A percentile compares a stretch with the other conserved stretches of the same genome.
Conservation (phyloP, 2,329 filamentous ascomycete species). For the Ceratocystis diversiconidia region DNA sequence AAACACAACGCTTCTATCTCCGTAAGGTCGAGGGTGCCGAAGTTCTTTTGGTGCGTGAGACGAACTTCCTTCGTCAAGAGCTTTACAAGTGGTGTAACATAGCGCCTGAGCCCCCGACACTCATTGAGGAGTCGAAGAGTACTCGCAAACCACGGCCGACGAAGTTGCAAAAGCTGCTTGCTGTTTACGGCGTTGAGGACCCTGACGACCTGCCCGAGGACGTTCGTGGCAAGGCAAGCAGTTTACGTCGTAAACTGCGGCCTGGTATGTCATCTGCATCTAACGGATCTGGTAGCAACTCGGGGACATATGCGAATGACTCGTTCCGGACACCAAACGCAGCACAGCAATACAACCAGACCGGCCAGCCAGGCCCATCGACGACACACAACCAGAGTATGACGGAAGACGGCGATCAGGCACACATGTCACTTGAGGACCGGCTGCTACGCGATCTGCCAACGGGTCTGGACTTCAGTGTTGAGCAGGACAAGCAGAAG, state of each 20-base stretch:
- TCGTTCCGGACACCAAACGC: slow-evolving; percentile 21
- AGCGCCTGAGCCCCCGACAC: slow-evolving; percentile 69
- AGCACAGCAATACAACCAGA: slow-evolving; percentile 19
- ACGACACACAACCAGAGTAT: slow-evolving; percentile 21
- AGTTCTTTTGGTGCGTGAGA: slow-evolving; percentile 78
- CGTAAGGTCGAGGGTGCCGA: slow-evolving; percentile 96
- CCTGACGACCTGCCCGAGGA: slow-evolving; percentile 80
- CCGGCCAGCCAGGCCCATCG: slow-evolving; percentile 21
- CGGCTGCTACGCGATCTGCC: slow-evolving; percentile 35
- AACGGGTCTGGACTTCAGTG: slow-evolving; percentile 32
- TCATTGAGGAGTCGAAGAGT: slow-evolving; percentile 74
- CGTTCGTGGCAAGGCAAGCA: slow-evolving; percentile 63
- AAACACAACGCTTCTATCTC: slow-evolving; percentile 70
- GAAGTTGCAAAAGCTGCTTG: slow-evolving; percentile 90
- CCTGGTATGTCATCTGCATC: slow-evolving; percentile 31
- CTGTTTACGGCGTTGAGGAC: slow-evolving; percentile 74
- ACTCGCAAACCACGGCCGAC: slow-evolving; percentile 92
- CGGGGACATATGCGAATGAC: slow-evolving; percentile 20
- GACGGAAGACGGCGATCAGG: slow-evolving; percentile 8
- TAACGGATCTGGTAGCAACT: slow-evolving; percentile 13
- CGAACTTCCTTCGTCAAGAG: slow-evolving; percentile 95
- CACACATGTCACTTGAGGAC: slow-evolving; percentile 33
- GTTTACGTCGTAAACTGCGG: slow-evolving; percentile 56
- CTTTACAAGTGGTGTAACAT: slow-evolving; percentile 91
- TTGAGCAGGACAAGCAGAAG: slow-evolving; percentile 34